Evolutionary conservation across 495 filamentous ascomycete genomes (phyloP), one percentile per base, ranked within the genome.

Genomic region (Aspergillus ostianus): DNA sequence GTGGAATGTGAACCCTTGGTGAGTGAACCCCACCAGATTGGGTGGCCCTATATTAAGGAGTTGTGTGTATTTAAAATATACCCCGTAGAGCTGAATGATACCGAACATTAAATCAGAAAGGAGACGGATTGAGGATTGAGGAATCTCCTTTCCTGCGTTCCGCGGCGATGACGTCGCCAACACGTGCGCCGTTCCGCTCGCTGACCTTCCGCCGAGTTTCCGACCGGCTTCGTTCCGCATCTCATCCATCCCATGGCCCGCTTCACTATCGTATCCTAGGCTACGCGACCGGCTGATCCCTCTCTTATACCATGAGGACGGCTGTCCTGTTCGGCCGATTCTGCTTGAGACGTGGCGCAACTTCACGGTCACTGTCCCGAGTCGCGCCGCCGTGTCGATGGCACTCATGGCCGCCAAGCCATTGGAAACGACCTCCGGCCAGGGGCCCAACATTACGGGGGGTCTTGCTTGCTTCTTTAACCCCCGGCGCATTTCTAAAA

Each of bases 401-500:
- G 29, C 62, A 60, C 56, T 66, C 62, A 75, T 75, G 70, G 64
- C 65, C 63, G 21, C 65, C 57, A 63, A 10, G 53, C 29, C 45
- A 68, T 67, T 41, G 58, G 56, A 62, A 63, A 62, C 59, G 67
- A 68, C 48, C 71, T 67, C 55, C 69, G 60, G 57, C 62, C 59
- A 54, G 66, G 67, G 58, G 46, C 3, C 70, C 70, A 19, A 27
- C 67, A 44, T 50, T 69, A 52, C 67, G 79, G 47, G 73, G 73
- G 23, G 50, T 82, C 29, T 64, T 87, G 19, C 68, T 84, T 53
- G 80, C 79, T 6, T 74, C 80, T 4, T 69, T 91, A 52, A 82
- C 77, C 21, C 87, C 87, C 3, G 82, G 78, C 15, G 89, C 85
- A 4, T 96, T 97, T 66, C 79, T 96, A 41, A 75, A 84, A 60